These are phyloP conservation scores for Cinchona pubescens DNA, from an alignment of 257 asterid genomes.

Conservation along the genomic window DNA sequence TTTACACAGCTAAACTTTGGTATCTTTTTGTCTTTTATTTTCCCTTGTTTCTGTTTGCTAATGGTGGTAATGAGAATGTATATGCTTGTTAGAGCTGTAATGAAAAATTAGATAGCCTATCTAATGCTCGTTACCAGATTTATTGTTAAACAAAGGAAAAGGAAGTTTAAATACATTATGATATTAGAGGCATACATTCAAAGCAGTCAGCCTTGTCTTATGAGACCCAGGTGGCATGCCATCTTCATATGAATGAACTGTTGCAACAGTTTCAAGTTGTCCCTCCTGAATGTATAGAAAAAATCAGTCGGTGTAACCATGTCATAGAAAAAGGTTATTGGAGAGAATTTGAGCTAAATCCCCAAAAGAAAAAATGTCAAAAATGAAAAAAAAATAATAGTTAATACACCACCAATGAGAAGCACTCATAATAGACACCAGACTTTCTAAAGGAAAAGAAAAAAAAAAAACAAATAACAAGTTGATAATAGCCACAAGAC, in stretches of 20 bases:
- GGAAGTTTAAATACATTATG: constrained; percentile 9
- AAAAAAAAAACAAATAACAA: not conserved
- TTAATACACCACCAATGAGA: not conserved
- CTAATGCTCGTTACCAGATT: not conserved
- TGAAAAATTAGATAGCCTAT: not conserved
- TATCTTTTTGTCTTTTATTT: not conserved
- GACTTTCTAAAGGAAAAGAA: not conserved
- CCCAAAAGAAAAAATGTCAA: not conserved
- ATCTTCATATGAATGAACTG: constrained; percentile 91
- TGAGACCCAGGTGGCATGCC: constrained; percentile 77
- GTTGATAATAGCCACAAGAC: not conserved
- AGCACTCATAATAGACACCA: not conserved
- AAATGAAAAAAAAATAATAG: not conserved
- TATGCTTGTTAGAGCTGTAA: not conserved
- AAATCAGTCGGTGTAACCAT: constrained; percentile 1
- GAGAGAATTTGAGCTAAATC: not conserved
- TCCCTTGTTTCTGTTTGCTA: not conserved
- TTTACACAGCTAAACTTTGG: not conserved
- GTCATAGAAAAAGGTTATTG: not conserved
- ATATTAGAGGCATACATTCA: constrained; percentile 55
- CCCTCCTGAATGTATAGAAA: constrained; percentile 71
- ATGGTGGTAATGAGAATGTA: not conserved
- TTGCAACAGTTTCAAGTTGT: constrained; percentile 76
- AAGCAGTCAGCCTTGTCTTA: constrained; percentile 85
- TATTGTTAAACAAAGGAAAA: constrained; percentile 9